Conservation (phyloP, 768 basidiomycete genomes). For the Tulasnella sp. region DNA sequence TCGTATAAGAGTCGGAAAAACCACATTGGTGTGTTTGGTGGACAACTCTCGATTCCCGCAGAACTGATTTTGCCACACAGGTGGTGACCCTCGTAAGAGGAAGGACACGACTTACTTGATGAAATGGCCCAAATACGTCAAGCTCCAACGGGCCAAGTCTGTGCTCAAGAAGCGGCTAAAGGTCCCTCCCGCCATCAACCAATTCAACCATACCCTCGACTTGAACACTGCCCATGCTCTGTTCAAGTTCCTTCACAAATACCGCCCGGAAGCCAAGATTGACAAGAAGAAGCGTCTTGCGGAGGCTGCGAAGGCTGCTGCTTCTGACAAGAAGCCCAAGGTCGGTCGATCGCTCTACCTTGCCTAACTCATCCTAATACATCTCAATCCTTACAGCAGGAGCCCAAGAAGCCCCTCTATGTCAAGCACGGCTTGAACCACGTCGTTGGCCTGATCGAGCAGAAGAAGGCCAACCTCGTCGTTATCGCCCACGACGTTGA, state of each 20-base stretch:
- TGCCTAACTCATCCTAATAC: neutral
- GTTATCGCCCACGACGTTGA: constrained; percentile 97
- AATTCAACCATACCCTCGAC: constrained; percentile 91
- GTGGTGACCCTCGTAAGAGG: constrained; percentile 84
- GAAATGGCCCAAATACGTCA: constrained; percentile 98
- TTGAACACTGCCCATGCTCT: constrained; percentile 98
- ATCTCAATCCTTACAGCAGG: constrained; percentile 30
- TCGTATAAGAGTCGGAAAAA: constrained; percentile 86
- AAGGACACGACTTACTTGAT: constrained; percentile 93
- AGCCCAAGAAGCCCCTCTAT: constrained; percentile 88
- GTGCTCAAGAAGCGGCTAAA: constrained; percentile 96
- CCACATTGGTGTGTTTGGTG: constrained; percentile 63
- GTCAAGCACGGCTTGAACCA: constrained; percentile 98
- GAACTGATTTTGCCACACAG: constrained; percentile 31
- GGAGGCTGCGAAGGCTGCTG: constrained; percentile 60
- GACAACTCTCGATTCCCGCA: neutral
- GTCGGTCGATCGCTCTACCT: constrained; percentile 29
- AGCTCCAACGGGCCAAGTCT: constrained; percentile 96
- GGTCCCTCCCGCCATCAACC: constrained; percentile 95
- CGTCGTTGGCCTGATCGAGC: constrained; percentile 87
- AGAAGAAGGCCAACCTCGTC: constrained; percentile 93
- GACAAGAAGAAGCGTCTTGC: constrained; percentile 94
- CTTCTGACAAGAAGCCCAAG: constrained; percentile 45
- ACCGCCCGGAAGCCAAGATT: constrained; percentile 84
- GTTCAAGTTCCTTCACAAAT: constrained; percentile 98